These are phyloP conservation scores for Teratosphaeriaceae sp. DNA, from an alignment of 2,329 filamentous ascomycete species.

Conservation along the genomic window DNA sequence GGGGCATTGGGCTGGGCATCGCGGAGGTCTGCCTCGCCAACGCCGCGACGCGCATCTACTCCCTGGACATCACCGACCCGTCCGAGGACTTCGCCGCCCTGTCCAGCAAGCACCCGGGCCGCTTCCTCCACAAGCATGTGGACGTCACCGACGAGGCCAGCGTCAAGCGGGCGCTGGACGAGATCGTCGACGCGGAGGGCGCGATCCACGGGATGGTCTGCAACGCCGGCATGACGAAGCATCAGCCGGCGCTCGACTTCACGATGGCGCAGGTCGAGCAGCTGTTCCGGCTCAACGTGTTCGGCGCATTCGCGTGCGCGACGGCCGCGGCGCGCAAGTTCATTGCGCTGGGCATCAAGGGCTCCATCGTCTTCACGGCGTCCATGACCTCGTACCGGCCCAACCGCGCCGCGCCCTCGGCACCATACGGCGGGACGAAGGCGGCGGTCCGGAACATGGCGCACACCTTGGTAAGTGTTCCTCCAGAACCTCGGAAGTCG, in stretches of 20 bases:
- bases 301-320: conserved; percentile 41
- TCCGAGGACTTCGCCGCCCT: conserved; percentile 38
- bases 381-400: conserved; percentile 43
- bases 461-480: conserved; percentile 23
- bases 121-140: conserved; percentile 37
- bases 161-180: conserved; percentile 40
- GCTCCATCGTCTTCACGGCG: conserved; percentile 42
- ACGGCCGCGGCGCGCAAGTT: conserved; percentile 39
- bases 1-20: conserved; percentile 27
- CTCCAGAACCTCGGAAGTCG: no score
- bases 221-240: conserved; percentile 47
- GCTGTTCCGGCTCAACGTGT: conserved; percentile 40
- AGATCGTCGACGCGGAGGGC: conserved; percentile 38
- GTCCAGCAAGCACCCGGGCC: conserved; percentile 33
- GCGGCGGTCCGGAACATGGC: conserved; percentile 36
- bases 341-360: conserved; percentile 40
- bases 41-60: conserved; percentile 39
- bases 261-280: conserved; percentile 42
- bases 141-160: conserved; percentile 43
- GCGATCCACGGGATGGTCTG: conserved; percentile 45
- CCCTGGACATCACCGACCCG: conserved; percentile 40
- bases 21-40: conserved; percentile 43
- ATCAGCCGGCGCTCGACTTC: conserved; percentile 47
- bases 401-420: conserved; percentile 37
- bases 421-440: conserved; percentile 40